Base-by-base conservation (phyloP, 192 early-diverging fungal genomes). In the Entomortierella parvispora region DNA sequence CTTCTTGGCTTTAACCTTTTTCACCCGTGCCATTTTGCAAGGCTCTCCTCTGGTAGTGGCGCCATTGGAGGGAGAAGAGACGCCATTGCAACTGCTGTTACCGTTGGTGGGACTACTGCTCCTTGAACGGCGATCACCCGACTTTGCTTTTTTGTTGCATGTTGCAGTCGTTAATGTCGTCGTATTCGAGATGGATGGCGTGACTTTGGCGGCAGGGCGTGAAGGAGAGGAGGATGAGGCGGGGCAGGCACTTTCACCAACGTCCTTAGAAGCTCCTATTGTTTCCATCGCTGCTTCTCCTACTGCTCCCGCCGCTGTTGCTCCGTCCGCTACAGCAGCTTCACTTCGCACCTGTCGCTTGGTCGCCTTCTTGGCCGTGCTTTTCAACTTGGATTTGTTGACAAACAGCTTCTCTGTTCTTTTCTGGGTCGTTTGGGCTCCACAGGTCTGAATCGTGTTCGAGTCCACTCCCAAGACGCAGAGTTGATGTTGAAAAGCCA, bases 381-480 rank as follows among this genome's bases (percentile, higher is more conserved):
- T 26, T 23, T 75, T 72, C 22, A 37, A 50, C 46, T 28, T 77
- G 12, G 61, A 64, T 65, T 60, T 69, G 66, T 71, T 83, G 11
- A 68, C 76, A 50, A 80, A 65, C 29, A 71, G 37, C 54, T 88
- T 90, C 42, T 79, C 68, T 0, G 90, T 87, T 45, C 71, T 68
- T 31, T 71, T 82, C 31, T 85, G 83, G 34, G 87, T 86, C n/a
- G 83, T 80, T 46, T 90, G 85, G 9, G 91, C 91, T 0, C 93
- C 90, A 63, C 87, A 89, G 9, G 91, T 94, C 54, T 94, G 93
- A 17, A 91, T 75, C 15, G 82, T 79, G 51, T 89, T 82, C 14
- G 87, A 84, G 62, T 94, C 93, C 0, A 94, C 83, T 0, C 89
- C 93, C 33, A 93, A 58, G 4, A 93, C 91, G 52, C 84, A 81